phyloP scores from a whole-genome alignment of 2,329 filamentous ascomycete species.

The Penicillium sp. region DNA sequence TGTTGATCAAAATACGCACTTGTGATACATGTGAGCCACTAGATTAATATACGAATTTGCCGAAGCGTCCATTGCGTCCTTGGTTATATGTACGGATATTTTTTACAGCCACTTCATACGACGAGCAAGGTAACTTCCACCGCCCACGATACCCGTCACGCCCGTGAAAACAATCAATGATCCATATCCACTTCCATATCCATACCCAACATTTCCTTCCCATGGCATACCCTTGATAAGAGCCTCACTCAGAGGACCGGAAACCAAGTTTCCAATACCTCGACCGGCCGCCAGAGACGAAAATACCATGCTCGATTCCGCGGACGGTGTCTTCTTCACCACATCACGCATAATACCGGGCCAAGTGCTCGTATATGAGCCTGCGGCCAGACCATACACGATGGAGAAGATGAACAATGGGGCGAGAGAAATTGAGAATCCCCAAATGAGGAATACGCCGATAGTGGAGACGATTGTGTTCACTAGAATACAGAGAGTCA shows the following conservation, averaged over 20 bases:
- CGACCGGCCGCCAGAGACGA: constrained; percentile 52
- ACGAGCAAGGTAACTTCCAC: constrained; percentile 4
- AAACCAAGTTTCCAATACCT: constrained; percentile 54
- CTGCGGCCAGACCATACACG: constrained; percentile 50
- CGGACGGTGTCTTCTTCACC: constrained; percentile 34
- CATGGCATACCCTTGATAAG: constrained; percentile 26
- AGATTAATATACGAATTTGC: too few species aligned
- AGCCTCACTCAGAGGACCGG: constrained; percentile 54
- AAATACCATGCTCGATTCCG: constrained; percentile 53
- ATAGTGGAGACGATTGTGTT: constrained; percentile 45
- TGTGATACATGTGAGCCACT: too few species aligned
- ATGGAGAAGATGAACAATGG: constrained; percentile 46
- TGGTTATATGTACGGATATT: neutral
- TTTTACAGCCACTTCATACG: constrained; percentile 1
- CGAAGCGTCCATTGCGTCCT: too few species aligned
- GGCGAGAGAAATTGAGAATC: constrained; percentile 45
- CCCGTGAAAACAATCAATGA: constrained; percentile 34
- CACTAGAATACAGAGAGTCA: constrained; percentile 43
- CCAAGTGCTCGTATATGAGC: constrained; percentile 48
- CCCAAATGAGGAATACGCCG: constrained; percentile 52
- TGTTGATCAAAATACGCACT: too few species aligned
- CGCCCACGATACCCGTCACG: constrained; percentile 21
- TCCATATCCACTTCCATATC: constrained; percentile 32
- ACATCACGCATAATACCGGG: constrained; percentile 49
- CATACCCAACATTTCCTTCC: constrained; percentile 20